Base-by-base conservation (phyloP, 1,284 basidiomycete species). In the Trichosporon inkin region DNA sequence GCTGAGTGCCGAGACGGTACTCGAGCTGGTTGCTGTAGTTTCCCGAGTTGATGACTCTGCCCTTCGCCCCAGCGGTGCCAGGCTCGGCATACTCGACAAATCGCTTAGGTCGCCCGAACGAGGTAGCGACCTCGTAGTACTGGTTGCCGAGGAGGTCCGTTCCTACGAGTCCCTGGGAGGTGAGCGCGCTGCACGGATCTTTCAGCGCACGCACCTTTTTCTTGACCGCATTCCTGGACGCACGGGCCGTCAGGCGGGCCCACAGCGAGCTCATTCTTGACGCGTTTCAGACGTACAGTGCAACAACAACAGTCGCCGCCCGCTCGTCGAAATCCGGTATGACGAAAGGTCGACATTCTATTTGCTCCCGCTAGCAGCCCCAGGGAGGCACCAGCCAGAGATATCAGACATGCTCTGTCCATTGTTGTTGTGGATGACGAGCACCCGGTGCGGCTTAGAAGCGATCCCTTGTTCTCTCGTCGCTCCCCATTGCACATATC, bases 71-170 rank as follows among this genome's bases (percentile, higher is more conserved):
- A 11, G 66, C 58, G 11, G 67, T 61, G 14, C 56, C 24, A 39
- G 66, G 56, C 36, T 67, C 62, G 17, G 57, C 51, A 53, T 73
- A 73, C 55, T 73, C 71, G 36, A 73, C 69, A 0, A 64, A 60
- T 4, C 71, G 67, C 35, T 67, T 67, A 1, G 62, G 40, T 14
- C 67, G 65, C 1, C 71, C 70, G 47, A 62, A 60, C 4, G 66
- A 62, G 44, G 63, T 61, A 0, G 69, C 66, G 14, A 64, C 24
- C 59, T 73, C 71, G 32, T 60, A 73, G 58, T 68, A 73, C 8
- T 60, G 61, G 64, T 73, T 73, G 14, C 67, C 67, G 22, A 61
- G 49, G 6, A 68, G 64, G 62, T 68, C 67, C 58, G 41, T 37
- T 13, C 67, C 67, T 10, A 66, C 28, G 10, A 61, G 64, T 3